A percentile compares a stretch with the other conserved stretches of the same genome.
phyloP scores from a whole-genome alignment of 1,139 yeast genomes.

The Saccharomyces hybrid region DNA sequence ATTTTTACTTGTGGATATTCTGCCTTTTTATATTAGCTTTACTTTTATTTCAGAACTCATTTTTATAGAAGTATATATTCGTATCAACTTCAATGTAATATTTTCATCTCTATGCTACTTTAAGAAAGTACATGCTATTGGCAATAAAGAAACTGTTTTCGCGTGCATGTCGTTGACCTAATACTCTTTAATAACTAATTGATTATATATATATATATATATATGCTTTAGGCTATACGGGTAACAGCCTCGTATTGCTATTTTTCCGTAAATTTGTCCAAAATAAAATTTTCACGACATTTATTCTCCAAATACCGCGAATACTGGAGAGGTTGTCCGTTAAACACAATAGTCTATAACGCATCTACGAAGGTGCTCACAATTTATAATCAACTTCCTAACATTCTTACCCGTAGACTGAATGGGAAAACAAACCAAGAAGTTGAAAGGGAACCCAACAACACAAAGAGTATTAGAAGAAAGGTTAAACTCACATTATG shows the following conservation, averaged over 20 bases:
- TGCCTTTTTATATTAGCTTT: neutral
- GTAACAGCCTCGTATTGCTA: neutral
- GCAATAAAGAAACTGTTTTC: too few relatives aligned
- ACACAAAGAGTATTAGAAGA: neutral
- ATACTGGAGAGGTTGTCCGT: neutral
- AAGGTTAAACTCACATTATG: slow-evolving; percentile 10
- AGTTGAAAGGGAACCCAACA: neutral
- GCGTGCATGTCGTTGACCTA: too few relatives aligned
- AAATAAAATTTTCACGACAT: neutral
- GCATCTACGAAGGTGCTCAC: neutral
- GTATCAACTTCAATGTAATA: slow-evolving; percentile 1
- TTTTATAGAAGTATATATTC: neutral
- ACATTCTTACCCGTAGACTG: neutral
- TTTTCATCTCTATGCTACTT: neutral
- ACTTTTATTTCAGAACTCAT: neutral
- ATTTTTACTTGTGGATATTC: neutral
- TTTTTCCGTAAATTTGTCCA: neutral
- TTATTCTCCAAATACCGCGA: neutral
- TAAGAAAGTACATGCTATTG: neutral
- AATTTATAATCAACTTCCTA: neutral
- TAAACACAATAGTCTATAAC: neutral
- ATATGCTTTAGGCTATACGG: neutral
- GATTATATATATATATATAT: too few relatives aligned
- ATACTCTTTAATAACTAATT: too few relatives aligned
- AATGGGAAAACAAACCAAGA: neutral